Percentiles rank a stretch among this genome's conserved stretches.
Conservation (phyloP, 257 asterid genomes). For the Datura wrightii region DNA sequence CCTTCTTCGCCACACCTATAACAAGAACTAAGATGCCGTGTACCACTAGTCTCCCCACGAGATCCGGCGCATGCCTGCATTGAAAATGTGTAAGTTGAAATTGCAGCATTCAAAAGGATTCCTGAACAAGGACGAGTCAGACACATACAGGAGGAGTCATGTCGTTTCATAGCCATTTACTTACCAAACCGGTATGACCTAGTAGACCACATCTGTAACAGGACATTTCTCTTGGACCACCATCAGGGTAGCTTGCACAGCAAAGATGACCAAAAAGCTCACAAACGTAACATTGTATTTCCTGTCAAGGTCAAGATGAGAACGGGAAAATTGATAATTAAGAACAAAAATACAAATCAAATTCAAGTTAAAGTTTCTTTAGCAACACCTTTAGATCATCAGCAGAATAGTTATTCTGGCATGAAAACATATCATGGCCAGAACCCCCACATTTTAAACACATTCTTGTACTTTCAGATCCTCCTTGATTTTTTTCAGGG, state of each 20-base stretch:
- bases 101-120: neutral
- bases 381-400: conserved; percentile 79
- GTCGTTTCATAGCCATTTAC: neutral
- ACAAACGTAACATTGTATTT: conserved; percentile 80
- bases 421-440: conserved; percentile 86
- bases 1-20: conserved; percentile 79
- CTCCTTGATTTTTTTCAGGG: conserved; percentile 55
- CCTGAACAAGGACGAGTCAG: neutral
- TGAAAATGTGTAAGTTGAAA: conserved; percentile 18
- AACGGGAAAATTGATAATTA: neutral
- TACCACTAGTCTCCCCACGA: conserved; percentile 46
- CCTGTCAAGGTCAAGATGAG: conserved; percentile 50
- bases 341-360: neutral
- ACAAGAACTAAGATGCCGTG: conserved; percentile 56
- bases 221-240: conserved; percentile 62
- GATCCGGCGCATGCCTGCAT: conserved; percentile 68
- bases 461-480: conserved; percentile 50
- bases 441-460: conserved; percentile 87
- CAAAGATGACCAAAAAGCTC: conserved; percentile 84
- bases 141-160: neutral
- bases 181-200: conserved; percentile 85
- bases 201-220: conserved; percentile 89
- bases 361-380: conserved; percentile 6
- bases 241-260: conserved; percentile 59
- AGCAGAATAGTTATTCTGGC: conserved; percentile 66